Evolutionary conservation across 305 asterid genomes (phyloP), one percentile per base, ranked within the genome.

Genomic region (Fraxinus platypoda): DNA sequence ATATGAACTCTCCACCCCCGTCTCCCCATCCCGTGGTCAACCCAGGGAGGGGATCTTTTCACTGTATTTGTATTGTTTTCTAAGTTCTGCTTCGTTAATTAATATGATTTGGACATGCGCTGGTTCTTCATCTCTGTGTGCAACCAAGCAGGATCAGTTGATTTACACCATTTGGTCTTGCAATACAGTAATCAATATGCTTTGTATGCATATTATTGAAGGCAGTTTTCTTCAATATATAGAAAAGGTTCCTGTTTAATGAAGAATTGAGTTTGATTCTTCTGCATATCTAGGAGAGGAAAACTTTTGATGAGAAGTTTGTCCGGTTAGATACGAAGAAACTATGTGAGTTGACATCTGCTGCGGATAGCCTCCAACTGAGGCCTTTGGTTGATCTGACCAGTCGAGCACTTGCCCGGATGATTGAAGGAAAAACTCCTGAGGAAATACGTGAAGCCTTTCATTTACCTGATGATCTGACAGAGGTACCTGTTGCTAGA

Each of bases 371-470:
- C 81, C 84, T 89, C 71, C 87, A 87, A 81, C 82, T 89, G 54
- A 89, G 85, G 87, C 92, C 89, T 34, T 80, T 89, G 71, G 90
- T 89, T 76, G 92, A 89, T 81, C 89, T 89, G 68, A 87, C 90
- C 25, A 89, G 89, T 82, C 88, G 92, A 71, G 88, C 90, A 35
- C 92, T 89, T 84, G 92, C 90, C 74, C 84, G 90, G 75, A 84
- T 89, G 87, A 89, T 89, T 83, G 90, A 89, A 79, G 92, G 92
- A 30, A 89, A 89, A 85, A 79, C 88, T 66, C 88, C 90, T 2
- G 91, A 89, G 84, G 91, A 89, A 81, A 89, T 87, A 84, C 92
- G 89, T 21, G 89, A 87, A 57, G 83, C 86, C 28, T 87, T 87
- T 80, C 89, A 87, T 83, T 81, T 87, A 41, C 90, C 92, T 8